Percentiles rank a stretch among this genome's conserved stretches.
Conservation (phyloP, 106 monocot species). For the Phalaenopsis aphrodite region DNA sequence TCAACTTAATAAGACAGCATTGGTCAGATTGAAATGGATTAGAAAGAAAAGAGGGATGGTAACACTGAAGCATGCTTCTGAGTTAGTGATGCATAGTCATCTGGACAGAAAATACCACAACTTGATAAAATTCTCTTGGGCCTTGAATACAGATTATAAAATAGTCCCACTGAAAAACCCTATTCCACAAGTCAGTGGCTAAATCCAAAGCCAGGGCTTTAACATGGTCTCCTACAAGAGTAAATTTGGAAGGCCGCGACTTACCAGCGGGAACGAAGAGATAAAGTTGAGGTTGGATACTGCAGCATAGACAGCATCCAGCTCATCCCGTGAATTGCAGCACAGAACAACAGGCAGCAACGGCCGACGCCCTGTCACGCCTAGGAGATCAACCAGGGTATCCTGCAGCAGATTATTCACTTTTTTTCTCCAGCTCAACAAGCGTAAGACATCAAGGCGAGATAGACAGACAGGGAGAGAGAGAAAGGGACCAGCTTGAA, state of each 20-base stretch:
- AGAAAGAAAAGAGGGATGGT: background rate
- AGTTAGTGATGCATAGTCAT: background rate
- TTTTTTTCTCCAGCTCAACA: background rate
- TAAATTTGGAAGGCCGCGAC: background rate
- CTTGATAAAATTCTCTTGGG: background rate
- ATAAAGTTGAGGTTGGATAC: conserved; percentile 69
- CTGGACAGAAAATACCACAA: background rate
- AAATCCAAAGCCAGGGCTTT: background rate
- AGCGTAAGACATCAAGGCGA: background rate
- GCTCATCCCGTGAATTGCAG: conserved; percentile 89
- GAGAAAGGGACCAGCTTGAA: conserved; percentile 67
- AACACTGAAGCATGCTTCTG: background rate
- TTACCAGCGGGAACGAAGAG: conserved; percentile 72
- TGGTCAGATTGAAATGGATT: background rate
- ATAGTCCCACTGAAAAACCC: background rate
- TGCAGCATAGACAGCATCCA: conserved; percentile 73
- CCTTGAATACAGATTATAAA: background rate
- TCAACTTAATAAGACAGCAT: background rate
- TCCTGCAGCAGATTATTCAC: conserved; percentile 31
- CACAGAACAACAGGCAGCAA: conserved; percentile 74
- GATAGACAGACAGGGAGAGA: background rate
- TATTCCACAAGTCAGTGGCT: too few relatives aligned
- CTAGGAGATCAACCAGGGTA: conserved; percentile 84
- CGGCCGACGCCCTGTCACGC: conserved; percentile 54
- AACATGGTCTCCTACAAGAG: background rate